phyloP scores from a whole-genome alignment of 192 early-diverging fungal genomes.

The Entrophospora sp. region DNA sequence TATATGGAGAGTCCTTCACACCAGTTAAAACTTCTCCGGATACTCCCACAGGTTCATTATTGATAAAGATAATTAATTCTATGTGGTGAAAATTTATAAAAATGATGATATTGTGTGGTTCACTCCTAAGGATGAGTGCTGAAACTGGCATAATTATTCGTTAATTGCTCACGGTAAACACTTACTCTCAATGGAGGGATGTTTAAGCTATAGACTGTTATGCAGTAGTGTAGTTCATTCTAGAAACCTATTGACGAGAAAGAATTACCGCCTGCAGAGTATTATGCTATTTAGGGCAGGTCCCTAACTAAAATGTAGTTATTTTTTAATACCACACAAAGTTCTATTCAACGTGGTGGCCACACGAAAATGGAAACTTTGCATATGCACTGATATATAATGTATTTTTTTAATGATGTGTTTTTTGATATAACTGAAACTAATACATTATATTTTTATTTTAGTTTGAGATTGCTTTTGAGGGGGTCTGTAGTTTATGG shows the following conservation, averaged over 20 bases:
- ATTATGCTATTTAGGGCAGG: not conserved
- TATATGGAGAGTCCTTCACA: not conserved
- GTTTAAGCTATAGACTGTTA: not conserved
- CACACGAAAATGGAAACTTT: slow-evolving; percentile 9
- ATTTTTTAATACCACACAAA: not conserved
- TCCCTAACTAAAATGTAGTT: not conserved
- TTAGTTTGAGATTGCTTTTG: too few species aligned
- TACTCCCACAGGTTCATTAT: not conserved
- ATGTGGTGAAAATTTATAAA: not conserved
- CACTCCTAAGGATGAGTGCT: not conserved
- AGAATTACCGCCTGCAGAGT: not conserved
- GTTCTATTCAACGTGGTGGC: not conserved
- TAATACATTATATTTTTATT: not conserved
- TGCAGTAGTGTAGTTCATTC: too few species aligned
- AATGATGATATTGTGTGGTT: not conserved
- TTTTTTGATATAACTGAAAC: too few species aligned
- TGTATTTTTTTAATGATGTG: slow-evolving; percentile 1
- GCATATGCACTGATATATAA: slow-evolving; percentile 13
- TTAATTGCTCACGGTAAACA: not conserved
- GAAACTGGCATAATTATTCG: too few species aligned
- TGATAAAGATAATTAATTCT: too few species aligned
- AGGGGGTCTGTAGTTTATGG: not conserved
- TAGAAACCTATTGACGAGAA: slow-evolving; percentile 4
- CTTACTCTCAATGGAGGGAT: not conserved
- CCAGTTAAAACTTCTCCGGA: not conserved